These are phyloP conservation scores for Boletales sp. DNA, from an alignment of 768 basidiomycete species.

Conservation along the genomic window DNA sequence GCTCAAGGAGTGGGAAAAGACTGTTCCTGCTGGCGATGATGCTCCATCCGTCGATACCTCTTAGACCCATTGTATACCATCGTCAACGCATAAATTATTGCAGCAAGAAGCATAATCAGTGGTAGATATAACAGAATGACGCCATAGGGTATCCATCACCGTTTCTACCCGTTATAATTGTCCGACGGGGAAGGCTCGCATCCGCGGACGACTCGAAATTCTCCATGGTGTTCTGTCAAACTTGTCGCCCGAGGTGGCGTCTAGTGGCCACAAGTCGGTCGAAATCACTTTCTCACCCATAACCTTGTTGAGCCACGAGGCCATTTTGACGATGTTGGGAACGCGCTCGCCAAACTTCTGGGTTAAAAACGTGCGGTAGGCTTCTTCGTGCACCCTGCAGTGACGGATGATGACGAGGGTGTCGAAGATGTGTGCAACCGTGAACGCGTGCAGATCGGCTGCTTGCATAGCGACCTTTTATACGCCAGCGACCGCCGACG, in stretches of 20 bases:
- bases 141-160: conserved; percentile 5
- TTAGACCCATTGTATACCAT: background rate
- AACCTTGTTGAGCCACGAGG: conserved; percentile 37
- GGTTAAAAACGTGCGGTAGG: conserved; percentile 28
- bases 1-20: conserved; percentile 63
- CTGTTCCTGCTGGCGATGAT: conserved; percentile 22
- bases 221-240: conserved; percentile 46
- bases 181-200: no score
- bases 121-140: conserved; percentile 28
- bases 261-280: conserved; percentile 52
- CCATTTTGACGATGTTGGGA: conserved; percentile 33
- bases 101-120: conserved; percentile 1
- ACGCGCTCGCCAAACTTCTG: conserved; percentile 36
- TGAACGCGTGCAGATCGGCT: conserved; percentile 29
- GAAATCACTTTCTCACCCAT: conserved; percentile 58
- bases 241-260: conserved; percentile 38
- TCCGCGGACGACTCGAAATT: conserved; percentile 32
- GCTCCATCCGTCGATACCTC: conserved; percentile 22
- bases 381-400: conserved; percentile 37
- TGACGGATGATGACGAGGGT: conserved; percentile 40
- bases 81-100: conserved; percentile 22
- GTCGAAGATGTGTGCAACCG: conserved; percentile 44
- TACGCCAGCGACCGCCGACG: conserved; percentile 54
- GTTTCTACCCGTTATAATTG: no score
- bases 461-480: conserved; percentile 32